Conservation (phyloP, 768 basidiomycete species). For the Boletus subparvulus region DNA sequence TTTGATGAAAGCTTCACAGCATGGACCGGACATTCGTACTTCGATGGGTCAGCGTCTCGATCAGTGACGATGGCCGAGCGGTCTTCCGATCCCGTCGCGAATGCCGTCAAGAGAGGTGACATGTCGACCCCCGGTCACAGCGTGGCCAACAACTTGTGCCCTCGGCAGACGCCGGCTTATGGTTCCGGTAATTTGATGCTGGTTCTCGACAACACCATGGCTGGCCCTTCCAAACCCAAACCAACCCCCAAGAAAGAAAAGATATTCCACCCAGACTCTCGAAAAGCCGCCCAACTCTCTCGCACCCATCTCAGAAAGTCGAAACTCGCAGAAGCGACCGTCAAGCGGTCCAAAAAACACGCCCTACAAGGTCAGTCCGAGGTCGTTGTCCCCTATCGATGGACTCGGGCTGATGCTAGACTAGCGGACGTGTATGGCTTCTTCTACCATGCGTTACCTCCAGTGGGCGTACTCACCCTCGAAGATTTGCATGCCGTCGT, state of each 20-base stretch:
- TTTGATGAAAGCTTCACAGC: too few relatives aligned
- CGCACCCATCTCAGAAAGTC: slow-evolving; percentile 67
- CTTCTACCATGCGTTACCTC: slow-evolving; percentile 71
- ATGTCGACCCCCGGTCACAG: too few relatives aligned
- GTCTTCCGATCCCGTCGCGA: too few relatives aligned
- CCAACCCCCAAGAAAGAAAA: slow-evolving; percentile 62
- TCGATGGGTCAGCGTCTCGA: too few relatives aligned
- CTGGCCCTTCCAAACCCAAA: slow-evolving; percentile 19
- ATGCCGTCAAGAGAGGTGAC: too few relatives aligned
- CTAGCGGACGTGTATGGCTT: slow-evolving; percentile 73
- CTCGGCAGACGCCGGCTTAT: too few relatives aligned
- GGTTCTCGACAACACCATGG: too few relatives aligned
- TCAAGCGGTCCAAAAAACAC: slow-evolving; percentile 58
- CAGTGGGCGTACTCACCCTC: slow-evolving; percentile 54
- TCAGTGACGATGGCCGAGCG: too few relatives aligned
- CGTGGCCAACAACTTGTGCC: too few relatives aligned
- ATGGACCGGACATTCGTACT: too few relatives aligned
- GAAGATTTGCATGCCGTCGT: slow-evolving; percentile 66
- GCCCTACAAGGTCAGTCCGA: slow-evolving; percentile 44
- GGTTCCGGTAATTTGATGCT: too few relatives aligned
- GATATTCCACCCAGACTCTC: slow-evolving; percentile 77
- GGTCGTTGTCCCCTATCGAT: background rate
- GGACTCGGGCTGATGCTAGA: background rate
- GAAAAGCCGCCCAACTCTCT: slow-evolving; percentile 76
- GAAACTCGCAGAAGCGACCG: slow-evolving; percentile 57